Percentiles rank a stretch among this genome's conserved stretches.
Evolutionary conservation across 2,329 filamentous ascomycete genomes (phyloP).

Genomic region (Pyricularia grisea): DNA sequence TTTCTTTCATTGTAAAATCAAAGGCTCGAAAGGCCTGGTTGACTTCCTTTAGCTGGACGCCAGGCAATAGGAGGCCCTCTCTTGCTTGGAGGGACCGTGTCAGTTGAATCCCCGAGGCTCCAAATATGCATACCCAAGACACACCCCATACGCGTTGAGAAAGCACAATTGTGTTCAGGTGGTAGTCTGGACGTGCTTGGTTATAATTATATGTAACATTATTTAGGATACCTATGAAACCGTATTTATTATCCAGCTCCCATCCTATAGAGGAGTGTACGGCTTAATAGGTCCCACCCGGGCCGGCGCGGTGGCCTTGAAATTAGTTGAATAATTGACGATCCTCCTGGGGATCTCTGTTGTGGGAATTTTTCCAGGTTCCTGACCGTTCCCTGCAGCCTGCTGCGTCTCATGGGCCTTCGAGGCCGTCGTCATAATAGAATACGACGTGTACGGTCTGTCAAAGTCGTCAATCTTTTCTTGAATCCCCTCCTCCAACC

Average conservation of each 20-base stretch:
- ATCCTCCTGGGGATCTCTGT: not conserved
- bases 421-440: not conserved
- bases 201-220: not conserved
- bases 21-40: too few relatives aligned
- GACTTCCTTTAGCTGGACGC: too few relatives aligned
- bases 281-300: not conserved
- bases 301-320: not conserved
- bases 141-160: too few relatives aligned
- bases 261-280: not conserved
- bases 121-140: too few relatives aligned
- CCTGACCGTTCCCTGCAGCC: not conserved
- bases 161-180: too few relatives aligned
- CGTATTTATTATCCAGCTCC: not conserved
- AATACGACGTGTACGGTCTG: not conserved
- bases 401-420: not conserved
- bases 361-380: not conserved
- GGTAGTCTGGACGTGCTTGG: too few relatives aligned
- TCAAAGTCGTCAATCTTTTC: not conserved
- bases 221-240: not conserved
- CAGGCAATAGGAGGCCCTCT: too few relatives aligned
- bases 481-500: not conserved
- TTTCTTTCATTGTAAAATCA: too few relatives aligned
- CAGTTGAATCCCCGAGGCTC: too few relatives aligned
- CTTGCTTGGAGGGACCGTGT: too few relatives aligned
- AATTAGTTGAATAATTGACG: not conserved